Base-by-base conservation (phyloP, 768 basidiomycete genomes). In the Suillus bovinus region DNA sequence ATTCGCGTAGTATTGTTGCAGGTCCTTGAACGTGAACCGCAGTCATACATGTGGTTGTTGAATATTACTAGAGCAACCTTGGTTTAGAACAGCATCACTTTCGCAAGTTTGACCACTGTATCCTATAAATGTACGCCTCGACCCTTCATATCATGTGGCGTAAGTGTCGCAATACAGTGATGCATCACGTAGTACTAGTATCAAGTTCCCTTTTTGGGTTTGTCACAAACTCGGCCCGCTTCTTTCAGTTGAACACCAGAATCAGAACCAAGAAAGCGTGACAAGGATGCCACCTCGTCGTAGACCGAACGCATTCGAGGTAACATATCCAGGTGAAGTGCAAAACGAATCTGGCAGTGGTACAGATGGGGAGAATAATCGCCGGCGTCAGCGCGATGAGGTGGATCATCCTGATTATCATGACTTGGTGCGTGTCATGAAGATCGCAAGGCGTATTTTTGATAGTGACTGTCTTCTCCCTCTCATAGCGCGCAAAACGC, bases 281-380 rank as follows among this genome's bases (percentile, higher is more conserved):
- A 55, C 34, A 24, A 55, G 38, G n/a, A 80, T 80, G 79, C 67
- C 75, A 24, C 77, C 72, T 33, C 76, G 75, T 29, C 69, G 72
- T 31, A 82, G 84, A 42, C 84, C 83, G 0, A 81, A 74, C 5
- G 87, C 88, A 3, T 82, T 80, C 47, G 83, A 86, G 14, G 75
- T 86, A 13, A 81, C 82, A 11, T 88, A 84, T 63, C 79, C 80
- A 1, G 78, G 75, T 14, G 64, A 62, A 47, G 53, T 41, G 54
- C 52, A 41, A 58, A 52, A 67, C 33, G 73, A 76, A 11, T 73
- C 72, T 5, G 59, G 60, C 14, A 60, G 59, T 20, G 61, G 64
- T 2, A 63, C 68, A n/a, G 72, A 75, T n/a, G 73, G 36, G 24
- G 36, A 70, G 34, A 61, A 61, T 7, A 65, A 64, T 50, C 71